Evolutionary conservation across 345 rosid genomes (phyloP).

Genomic region (Boechera divaricarpa): DNA sequence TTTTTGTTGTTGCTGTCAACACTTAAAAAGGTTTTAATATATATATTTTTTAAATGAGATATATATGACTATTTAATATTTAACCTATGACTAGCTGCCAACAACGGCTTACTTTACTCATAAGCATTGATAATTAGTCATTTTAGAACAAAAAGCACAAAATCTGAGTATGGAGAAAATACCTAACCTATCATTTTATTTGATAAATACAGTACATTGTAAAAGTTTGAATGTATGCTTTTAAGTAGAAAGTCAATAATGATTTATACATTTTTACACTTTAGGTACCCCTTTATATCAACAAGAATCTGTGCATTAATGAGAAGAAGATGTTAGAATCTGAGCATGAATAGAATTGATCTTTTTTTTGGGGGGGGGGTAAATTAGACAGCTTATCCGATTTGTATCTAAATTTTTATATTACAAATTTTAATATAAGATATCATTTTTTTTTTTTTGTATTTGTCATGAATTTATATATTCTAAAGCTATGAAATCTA

Average conservation of each 20-base stretch:
- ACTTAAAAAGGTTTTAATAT: neutral
- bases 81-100: slow-evolving; percentile 24
- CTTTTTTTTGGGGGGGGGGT: neutral
- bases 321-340: no score
- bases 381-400: neutral
- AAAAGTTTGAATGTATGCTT: neutral
- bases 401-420: no score
- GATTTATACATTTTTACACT: neutral
- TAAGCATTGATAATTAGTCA: slow-evolving; percentile 8
- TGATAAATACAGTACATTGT: neutral
- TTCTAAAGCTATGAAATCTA: neutral
- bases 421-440: no score
- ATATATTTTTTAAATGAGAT: neutral
- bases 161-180: neutral
- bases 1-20: neutral
- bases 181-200: slow-evolving; percentile 10
- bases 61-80: neutral
- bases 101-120: slow-evolving; percentile 25
- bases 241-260: neutral
- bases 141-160: slow-evolving; percentile 6
- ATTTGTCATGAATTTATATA: neutral
- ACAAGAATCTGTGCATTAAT: slow-evolving; percentile 13
- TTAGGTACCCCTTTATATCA: neutral
- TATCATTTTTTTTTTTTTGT: neutral
- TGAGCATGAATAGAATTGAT: neutral